These are phyloP conservation scores for Eimeria necatrix DNA, from an alignment of 169 alveolate species.

Conservation along the genomic window DNA sequence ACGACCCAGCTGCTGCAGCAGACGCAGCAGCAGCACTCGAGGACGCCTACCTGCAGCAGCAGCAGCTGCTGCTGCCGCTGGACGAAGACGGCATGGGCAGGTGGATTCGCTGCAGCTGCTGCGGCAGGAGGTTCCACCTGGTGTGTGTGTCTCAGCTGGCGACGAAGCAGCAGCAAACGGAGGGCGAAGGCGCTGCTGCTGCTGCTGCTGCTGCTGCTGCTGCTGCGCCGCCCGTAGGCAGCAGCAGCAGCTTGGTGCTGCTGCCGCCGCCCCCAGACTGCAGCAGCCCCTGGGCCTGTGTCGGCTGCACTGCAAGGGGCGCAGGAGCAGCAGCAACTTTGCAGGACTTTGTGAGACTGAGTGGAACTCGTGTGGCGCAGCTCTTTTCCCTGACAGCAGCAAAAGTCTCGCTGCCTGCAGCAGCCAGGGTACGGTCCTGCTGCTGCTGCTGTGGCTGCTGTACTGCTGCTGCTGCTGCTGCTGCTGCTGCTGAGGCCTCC, in stretches of 20 bases:
- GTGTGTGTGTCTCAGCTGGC: slow-evolving; percentile 72
- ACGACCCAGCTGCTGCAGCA: slow-evolving; percentile 73
- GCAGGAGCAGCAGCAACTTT: slow-evolving; percentile 59
- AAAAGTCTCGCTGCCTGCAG: slow-evolving; percentile 48
- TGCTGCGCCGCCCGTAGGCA: not conserved
- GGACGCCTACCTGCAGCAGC: slow-evolving; percentile 49
- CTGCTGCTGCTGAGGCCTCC: not conserved
- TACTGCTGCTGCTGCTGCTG: not conserved
- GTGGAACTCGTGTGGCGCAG: slow-evolving; percentile 69
- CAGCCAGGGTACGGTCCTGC: slow-evolving; percentile 45
- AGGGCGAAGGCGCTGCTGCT: slow-evolving; percentile 19
- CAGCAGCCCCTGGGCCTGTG: slow-evolving; percentile 68
- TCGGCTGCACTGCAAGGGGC: slow-evolving; percentile 72
- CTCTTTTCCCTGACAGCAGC: slow-evolving; percentile 61
- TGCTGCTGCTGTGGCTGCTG: slow-evolving; percentile 24
- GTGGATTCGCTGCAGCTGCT: slow-evolving; percentile 77
- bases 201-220: slow-evolving; percentile 64
- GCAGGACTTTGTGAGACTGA: slow-evolving; percentile 57
- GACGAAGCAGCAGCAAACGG: slow-evolving; percentile 69
- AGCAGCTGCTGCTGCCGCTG: slow-evolving; percentile 66
- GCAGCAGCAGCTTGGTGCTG: slow-evolving; percentile 52
- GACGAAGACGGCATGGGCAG: slow-evolving; percentile 69
- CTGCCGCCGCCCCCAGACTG: slow-evolving; percentile 63
- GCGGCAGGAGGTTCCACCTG: slow-evolving; percentile 70
- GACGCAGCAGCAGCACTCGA: slow-evolving; percentile 62